A percentile compares a stretch with the other conserved stretches of the same genome.
These are phyloP conservation scores for Waltergamsia citrina DNA, from an alignment of 2,329 filamentous ascomycete species.

Conservation along the genomic window DNA sequence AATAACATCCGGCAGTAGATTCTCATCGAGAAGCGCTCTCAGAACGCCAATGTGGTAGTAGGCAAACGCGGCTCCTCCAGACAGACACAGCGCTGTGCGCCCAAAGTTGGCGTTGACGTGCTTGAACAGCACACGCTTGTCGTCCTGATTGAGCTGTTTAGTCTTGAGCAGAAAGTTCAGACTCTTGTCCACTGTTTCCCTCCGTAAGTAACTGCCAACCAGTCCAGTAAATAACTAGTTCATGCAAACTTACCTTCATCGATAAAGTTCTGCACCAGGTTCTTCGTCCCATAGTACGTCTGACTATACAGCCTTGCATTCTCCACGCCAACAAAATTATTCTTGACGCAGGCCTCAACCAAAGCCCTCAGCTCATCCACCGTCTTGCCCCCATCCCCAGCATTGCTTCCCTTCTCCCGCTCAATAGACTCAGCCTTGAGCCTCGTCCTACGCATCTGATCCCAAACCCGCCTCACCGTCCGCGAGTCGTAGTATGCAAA, in stretches of 20 bases:
- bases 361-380: slow-evolving; percentile 70
- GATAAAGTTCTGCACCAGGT: slow-evolving; percentile 80
- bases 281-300: slow-evolving; percentile 96
- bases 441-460: slow-evolving; percentile 61
- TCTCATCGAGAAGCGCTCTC: slow-evolving; percentile 78
- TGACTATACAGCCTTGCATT: slow-evolving; percentile 93
- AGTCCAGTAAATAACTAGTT: not conserved
- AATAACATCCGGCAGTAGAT: slow-evolving; percentile 83
- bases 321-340: slow-evolving; percentile 93
- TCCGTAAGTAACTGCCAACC: not conserved
- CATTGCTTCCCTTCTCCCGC: slow-evolving; percentile 21
- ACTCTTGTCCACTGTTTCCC: slow-evolving; percentile 45
- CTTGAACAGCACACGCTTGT: slow-evolving; percentile 77
- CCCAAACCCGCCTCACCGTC: slow-evolving; percentile 68
- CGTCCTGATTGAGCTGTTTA: slow-evolving; percentile 55
- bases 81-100: slow-evolving; percentile 84
- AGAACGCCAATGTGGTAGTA: slow-evolving; percentile 96
- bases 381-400: slow-evolving; percentile 40
- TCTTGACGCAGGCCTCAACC: slow-evolving; percentile 88
- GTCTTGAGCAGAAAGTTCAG: slow-evolving; percentile 62
- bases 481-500: slow-evolving; percentile 82
- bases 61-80: slow-evolving; percentile 86
- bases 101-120: slow-evolving; percentile 86
- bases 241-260: slow-evolving; percentile 55
- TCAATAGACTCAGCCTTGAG: slow-evolving; percentile 46